phyloP scores from a whole-genome alignment of 1,284 basidiomycete genomes.

The Trichosporon inkin region DNA sequence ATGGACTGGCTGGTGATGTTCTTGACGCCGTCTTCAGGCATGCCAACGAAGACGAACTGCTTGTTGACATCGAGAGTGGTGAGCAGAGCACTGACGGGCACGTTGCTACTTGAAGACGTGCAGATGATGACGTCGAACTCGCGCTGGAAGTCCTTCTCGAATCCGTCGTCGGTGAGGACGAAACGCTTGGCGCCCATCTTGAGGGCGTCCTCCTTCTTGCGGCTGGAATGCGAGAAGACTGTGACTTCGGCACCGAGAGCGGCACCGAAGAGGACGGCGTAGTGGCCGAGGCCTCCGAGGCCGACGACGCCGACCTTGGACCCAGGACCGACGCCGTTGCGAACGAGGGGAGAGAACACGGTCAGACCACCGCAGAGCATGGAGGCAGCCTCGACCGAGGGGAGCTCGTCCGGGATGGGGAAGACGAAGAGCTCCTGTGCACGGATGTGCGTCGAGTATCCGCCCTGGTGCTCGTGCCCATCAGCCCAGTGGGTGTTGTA shows the following conservation, averaged over 20 bases:
- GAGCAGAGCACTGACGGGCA: conserved; percentile 54
- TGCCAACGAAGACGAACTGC: conserved; percentile 56
- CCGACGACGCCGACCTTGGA: conserved; percentile 66
- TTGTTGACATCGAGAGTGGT: conserved; percentile 57
- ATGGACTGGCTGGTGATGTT: conserved; percentile 46
- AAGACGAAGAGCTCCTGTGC: conserved; percentile 67
- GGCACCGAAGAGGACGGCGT: conserved; percentile 58
- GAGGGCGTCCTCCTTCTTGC: conserved; percentile 63
- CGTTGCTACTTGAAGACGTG: conserved; percentile 51
- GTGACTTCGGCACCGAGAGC: conserved; percentile 62
- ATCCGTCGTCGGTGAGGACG: conserved; percentile 53
- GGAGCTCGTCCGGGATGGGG: conserved; percentile 61
- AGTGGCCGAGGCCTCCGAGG: conserved; percentile 61
- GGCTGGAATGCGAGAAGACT: conserved; percentile 62
- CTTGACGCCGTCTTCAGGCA: conserved; percentile 51
- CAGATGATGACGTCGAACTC: conserved; percentile 64
- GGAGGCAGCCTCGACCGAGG: conserved; percentile 56
- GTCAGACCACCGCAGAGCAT: conserved; percentile 64
- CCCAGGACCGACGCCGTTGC: conserved; percentile 61
- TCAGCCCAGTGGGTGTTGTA: conserved; percentile 54
- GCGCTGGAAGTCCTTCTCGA: conserved; percentile 52
- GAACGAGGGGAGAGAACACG: conserved; percentile 61
- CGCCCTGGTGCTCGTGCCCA: conserved; percentile 56
- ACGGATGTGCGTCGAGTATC: conserved; percentile 64
- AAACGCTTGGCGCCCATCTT: conserved; percentile 60